phyloP scores from a whole-genome alignment of 805 yeast genomes.

The Wickerhamiella sergipiensis region DNA sequence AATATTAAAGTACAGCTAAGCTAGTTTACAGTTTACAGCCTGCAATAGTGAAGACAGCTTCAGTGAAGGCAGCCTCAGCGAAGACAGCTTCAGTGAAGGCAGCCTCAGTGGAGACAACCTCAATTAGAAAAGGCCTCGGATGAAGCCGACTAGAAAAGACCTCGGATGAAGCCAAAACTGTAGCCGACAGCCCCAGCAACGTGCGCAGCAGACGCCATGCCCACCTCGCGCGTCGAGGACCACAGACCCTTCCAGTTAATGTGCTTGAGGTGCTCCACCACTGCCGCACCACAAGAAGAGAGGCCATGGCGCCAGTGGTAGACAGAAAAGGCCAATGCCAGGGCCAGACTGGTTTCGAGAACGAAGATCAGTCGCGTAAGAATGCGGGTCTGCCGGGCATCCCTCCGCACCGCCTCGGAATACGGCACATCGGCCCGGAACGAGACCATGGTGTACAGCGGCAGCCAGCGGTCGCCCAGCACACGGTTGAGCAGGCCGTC shows the following conservation, averaged over 20 bases:
- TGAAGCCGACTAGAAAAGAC: neutral
- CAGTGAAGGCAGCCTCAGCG: no score
- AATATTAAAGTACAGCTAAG: no score
- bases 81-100: no score
- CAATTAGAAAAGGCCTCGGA: no score
- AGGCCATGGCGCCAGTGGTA: neutral
- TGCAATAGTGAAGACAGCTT: no score
- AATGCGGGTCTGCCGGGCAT: conserved; percentile 40
- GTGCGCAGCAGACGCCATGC: neutral
- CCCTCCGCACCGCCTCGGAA: conserved; percentile 46
- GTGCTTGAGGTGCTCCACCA: neutral
- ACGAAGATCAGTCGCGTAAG: conserved; percentile 20
- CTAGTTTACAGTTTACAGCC: no score
- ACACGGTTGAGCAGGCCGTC: conserved; percentile 51
- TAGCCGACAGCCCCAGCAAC: neutral
- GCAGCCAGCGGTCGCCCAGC: conserved; percentile 59
- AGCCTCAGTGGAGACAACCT: no score
- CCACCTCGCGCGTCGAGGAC: neutral
- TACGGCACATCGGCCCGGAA: conserved; percentile 75
- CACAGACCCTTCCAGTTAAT: neutral
- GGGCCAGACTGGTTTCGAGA: neutral
- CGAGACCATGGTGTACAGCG: conserved; percentile 84
- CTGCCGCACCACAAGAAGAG: neutral
- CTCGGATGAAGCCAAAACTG: neutral
- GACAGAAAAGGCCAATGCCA: neutral